phyloP scores from a whole-genome alignment of 371 early-diverging fungal species.

The Mucor velutinosus region DNA sequence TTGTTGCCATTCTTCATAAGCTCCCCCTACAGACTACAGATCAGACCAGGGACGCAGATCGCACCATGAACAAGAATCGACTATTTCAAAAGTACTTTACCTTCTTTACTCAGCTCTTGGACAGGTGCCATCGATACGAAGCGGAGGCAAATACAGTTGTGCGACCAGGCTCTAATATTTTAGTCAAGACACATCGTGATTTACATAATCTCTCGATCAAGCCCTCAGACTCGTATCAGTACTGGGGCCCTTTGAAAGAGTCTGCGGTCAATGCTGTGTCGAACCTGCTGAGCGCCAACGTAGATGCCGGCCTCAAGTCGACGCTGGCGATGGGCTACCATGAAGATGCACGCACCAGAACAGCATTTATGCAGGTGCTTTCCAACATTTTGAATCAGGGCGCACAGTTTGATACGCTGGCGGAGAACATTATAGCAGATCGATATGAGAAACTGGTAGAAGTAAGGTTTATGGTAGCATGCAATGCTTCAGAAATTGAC shows the following conservation, averaged over 20 bases:
- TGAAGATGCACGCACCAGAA: conserved; percentile 83
- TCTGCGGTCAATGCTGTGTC: conserved; percentile 83
- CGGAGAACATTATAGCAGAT: conserved; percentile 67
- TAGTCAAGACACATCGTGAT: conserved; percentile 48
- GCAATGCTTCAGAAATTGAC: neutral
- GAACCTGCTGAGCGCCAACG: conserved; percentile 87
- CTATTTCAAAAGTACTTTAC: conserved; percentile 83
- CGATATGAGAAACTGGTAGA: conserved; percentile 76
- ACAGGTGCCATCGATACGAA: conserved; percentile 73
- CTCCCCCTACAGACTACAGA: conserved; percentile 80
- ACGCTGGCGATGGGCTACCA: conserved; percentile 90
- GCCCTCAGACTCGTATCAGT: conserved; percentile 38
- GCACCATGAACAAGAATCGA: conserved; percentile 65
- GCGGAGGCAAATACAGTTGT: conserved; percentile 17
- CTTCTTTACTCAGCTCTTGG: conserved; percentile 85
- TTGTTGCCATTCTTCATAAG: conserved; percentile 73
- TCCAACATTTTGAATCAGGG: conserved; percentile 87
- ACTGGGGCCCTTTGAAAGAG: conserved; percentile 73
- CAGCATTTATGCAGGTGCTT: conserved; percentile 89
- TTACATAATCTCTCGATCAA: conserved; percentile 19
- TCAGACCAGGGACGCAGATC: conserved; percentile 55
- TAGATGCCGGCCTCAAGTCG: conserved; percentile 85
- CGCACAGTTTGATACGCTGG: conserved; percentile 80
- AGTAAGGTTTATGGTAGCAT: conserved; percentile 23
- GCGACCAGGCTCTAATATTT: neutral